Evolutionary conservation across 257 asterid species (phyloP), one percentile per base, ranked within the genome.

Genomic region (Anisodus tanguticus): DNA sequence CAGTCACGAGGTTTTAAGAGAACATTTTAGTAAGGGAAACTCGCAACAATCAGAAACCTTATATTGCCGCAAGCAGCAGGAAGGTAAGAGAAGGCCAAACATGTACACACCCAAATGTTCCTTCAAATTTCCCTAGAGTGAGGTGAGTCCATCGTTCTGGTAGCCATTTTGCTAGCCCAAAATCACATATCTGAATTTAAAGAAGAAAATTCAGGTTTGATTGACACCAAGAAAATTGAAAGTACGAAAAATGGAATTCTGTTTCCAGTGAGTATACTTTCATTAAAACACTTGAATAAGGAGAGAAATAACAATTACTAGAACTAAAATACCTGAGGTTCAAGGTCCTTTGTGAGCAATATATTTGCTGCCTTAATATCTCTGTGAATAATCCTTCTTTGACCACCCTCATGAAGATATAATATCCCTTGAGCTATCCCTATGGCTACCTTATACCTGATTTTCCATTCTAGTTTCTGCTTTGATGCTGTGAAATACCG

Each of bases 321-420:
- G 15, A 49, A 10, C 2, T 22, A 57, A 53, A 54, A 59, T 88
- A 92, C 99, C 98, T 93, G 98, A 83, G 99, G 99, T 82, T 95
- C 98, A 16, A 92, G 93, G 82, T 94, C 96, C 79, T 92, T 89
- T 0, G 98, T 93, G 35, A 95, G 98, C 90, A 95, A 88, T 89
- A 95, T 92, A 88, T 95, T 95, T 22, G 98, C 98, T 13, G 99
- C 99, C 88, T 95, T 95, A 83, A 95, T 91, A 84, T 95, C 99
- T 86, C 99, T 86, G 49, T 95, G 99, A 84, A 95, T 95, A 87
- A 94, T 95, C 90, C 99, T 88, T 88, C 98, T 90, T 82, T 91
- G 98, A 83, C 98, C 92, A 10, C 97, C 97, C 88, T 95, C 99
- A 10, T 95, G 99, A 81, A 95, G 98, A 85, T 95, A 95, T 71